phyloP scores from a whole-genome alignment of 1,284 basidiomycete genomes.

The Polyporus tsugae region DNA sequence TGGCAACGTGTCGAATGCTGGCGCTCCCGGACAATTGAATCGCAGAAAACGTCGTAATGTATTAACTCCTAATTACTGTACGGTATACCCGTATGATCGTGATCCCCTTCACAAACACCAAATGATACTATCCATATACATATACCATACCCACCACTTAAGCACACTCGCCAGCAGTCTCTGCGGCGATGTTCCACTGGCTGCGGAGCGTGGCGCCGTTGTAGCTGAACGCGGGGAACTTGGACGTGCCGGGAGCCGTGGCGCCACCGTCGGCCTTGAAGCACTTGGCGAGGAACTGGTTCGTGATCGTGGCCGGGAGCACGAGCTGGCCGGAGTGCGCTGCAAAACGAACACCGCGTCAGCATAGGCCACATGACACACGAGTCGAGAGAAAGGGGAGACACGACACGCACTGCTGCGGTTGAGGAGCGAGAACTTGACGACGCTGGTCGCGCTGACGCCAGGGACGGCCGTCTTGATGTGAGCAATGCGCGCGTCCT shows the following conservation, averaged over 20 bases:
- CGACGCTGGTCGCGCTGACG: slow-evolving; percentile 5
- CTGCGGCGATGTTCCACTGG: slow-evolving; percentile 8
- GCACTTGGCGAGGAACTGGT: slow-evolving; percentile 9
- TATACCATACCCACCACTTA: not conserved
- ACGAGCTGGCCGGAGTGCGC: slow-evolving; percentile 3
- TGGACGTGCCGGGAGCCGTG: not conserved
- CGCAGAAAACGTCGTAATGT: not conserved
- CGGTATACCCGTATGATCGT: not conserved
- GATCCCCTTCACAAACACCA: not conserved
- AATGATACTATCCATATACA: slow-evolving; percentile 4
- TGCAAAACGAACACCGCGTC: not conserved
- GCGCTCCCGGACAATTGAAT: too few relatives aligned
- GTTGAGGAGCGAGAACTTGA: slow-evolving; percentile 10
- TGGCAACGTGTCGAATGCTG: too few relatives aligned
- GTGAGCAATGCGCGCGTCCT: not conserved
- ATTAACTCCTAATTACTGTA: slow-evolving; percentile 3
- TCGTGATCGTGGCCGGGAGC: slow-evolving; percentile 5
- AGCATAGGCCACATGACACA: not conserved
- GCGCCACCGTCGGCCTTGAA: not conserved
- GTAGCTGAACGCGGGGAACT: slow-evolving; percentile 10
- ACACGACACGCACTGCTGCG: not conserved
- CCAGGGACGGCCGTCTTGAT: slow-evolving; percentile 5
- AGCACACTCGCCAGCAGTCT: not conserved
- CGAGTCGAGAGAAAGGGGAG: too few relatives aligned
- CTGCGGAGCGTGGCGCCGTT: slow-evolving; percentile 1